Base-by-base conservation (phyloP, 2,329 filamentous ascomycete species). In the Xylariaceae sp. region DNA sequence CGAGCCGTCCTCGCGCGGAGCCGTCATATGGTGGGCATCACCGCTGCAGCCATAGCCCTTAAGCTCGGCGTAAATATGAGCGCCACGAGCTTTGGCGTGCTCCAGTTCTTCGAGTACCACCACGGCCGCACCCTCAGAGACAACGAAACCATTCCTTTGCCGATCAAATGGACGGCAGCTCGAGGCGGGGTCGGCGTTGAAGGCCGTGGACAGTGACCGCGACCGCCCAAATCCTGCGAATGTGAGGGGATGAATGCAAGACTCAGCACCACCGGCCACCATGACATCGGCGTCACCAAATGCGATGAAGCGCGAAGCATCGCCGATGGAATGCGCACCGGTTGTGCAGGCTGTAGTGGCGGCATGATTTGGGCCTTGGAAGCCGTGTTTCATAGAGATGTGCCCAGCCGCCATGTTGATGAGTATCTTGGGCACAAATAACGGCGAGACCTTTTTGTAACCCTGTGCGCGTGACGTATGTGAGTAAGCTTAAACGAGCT, bases 371-470 rank as follows among this genome's bases (percentile, higher is more conserved):
- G 95, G 95, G 0, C 95, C 95, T 73, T 90, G 78, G 69, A 99
- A 90, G 16, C 92, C 91, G 75, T 95, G 87, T 66, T 87, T 90
- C 87, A 99, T 98, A 23, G 94, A 94, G 33, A 98, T 87, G 71
- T 98, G 94, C 0, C 95, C 95, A 8, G 95, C 95, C 0, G 91
- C 95, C 65, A 99, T 84, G 72, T 99, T 99, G 76, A 96, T 96
- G 46, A 99, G 82, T 6, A 98, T 86, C 65, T 91, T 89, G 6
- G 95, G 95, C 6, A 98, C 92, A 70, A 99, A 98, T 3, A 96
- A 78, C 1, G 95, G 95, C 29, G 93, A 96, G 2, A 98, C 90
- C 69, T 95, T 96, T 66, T 86, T 91, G 73, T 97, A 96, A 62
- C 94, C 94, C 91, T 95, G 51, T 14, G 21, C 49, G 43, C 11